Evolutionary conservation across 805 yeast species (phyloP).

Genomic region (Cephaloascus fragrans): DNA sequence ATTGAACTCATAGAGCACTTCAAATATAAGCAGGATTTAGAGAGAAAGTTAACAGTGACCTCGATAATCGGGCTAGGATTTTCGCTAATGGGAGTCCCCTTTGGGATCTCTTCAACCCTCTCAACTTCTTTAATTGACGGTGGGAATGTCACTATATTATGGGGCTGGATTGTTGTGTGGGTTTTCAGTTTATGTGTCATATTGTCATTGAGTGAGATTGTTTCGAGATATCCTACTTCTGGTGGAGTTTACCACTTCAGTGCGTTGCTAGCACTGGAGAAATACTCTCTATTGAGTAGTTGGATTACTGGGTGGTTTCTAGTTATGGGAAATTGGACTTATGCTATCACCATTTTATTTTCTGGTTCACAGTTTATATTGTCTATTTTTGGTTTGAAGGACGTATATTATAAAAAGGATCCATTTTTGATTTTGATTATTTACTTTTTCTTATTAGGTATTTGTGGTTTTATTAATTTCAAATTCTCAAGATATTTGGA

Average conservation of each 20-base stretch:
- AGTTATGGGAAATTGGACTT: conserved; percentile 69
- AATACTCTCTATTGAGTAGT: conserved; percentile 46
- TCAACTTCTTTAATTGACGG: conserved; percentile 68
- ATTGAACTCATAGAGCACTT: conserved; percentile 59
- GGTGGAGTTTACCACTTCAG: conserved; percentile 73
- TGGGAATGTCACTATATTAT: conserved; percentile 63
- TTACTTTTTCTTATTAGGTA: conserved; percentile 43
- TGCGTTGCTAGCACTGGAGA: conserved; percentile 54
- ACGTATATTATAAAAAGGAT: conserved; percentile 49
- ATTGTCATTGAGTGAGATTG: conserved; percentile 65
- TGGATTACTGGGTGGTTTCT: conserved; percentile 79
- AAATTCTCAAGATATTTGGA: conserved; percentile 53
- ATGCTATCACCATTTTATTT: conserved; percentile 63
- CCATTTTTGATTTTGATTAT: conserved; percentile 44
- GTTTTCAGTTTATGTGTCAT: conserved; percentile 56
- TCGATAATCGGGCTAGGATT: conserved; percentile 74
- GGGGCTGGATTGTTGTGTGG: conserved; percentile 66
- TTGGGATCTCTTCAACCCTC: conserved; percentile 67
- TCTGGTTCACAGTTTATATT: conserved; percentile 70
- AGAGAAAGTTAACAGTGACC: conserved; percentile 55
- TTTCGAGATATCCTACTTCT: conserved; percentile 68
- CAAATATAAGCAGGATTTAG: conserved; percentile 63
- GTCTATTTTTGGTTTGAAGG: conserved; percentile 53
- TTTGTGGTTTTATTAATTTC: conserved; percentile 57
- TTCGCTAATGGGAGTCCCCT: conserved; percentile 74